Base-by-base conservation (phyloP, 371 early-diverging fungal genomes). In the Massospora cicadina region DNA sequence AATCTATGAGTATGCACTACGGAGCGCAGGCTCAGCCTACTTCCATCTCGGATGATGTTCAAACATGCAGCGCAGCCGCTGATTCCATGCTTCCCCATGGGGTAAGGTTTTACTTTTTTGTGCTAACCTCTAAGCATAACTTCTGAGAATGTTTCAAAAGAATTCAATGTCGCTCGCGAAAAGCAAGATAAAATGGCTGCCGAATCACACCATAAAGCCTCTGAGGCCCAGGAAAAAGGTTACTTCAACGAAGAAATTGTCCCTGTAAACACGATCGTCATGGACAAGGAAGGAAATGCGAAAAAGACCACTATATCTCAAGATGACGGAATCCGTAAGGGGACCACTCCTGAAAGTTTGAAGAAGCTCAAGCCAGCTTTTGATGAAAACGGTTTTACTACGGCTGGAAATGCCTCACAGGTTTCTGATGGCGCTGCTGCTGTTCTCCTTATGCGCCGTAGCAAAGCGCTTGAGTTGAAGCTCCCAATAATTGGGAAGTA, bases 391-490 rank as follows among this genome's bases (percentile, higher is more conserved):
- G 98, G 96, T 58, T 68, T 81, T 62, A 92, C 97, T 67, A 98
- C 98, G 33, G 97, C 98, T 55, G 99, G 96, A 66, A 97, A 93
- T 73, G 87, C 98, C 58, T 98, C 98, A 67, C 98, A 98, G 79
- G 94, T 98, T 43, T 90, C 95, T 24, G 99, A 98, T 75, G 98
- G 98, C 72, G 98, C 98, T 55, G 97, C 96, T 33, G 95, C 93
- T 24, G 96, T 97, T 43, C 76, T 98, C 62, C 74, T 98, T 74
- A 91, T 91, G 89, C 89, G 87, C 78, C 87, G 99, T 68, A 84
- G 82, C 76, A 88, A 81, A 30, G 99, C 99, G 24, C 76, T 86
- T 70, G 87, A 87, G 80, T 80, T 92, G 28, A 85, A 88, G 17
- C 79, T 95, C 63, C 84, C 89, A 66, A 84, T 93, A 68, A 58